Evolutionary conservation across 2,329 filamentous ascomycete genomes (phyloP), one percentile per base, ranked within the genome.

Genomic region (Colletotrichum orchidophilum): DNA sequence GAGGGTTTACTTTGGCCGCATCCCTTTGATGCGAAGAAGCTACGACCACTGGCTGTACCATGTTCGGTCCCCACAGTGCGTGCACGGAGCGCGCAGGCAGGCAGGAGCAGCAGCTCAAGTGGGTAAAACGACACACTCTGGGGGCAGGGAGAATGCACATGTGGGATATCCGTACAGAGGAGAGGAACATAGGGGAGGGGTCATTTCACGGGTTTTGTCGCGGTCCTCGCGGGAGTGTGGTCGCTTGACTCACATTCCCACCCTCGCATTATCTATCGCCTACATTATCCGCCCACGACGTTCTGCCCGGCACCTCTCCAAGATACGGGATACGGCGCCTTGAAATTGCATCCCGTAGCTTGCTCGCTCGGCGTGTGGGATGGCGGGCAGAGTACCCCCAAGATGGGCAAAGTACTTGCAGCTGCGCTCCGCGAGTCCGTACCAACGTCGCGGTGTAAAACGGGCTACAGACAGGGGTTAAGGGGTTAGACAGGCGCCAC

Each of bases 81-180:
- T 70, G 59, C 54, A 71, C 59, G 69, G 65, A 71, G 69, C 46
- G 69, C 53, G 65, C 65, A 55, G 59, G 35, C 46, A 67, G 26
- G 33, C 18, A 46, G n/a, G 39, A 24, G 63, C 63, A 66, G 63
- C 31, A 53, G 26, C 8, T 5, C 21, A 53, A 67, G 68, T 67
- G 63, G 63, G 49, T 49, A 54, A 66, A 18, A 21, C 35, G 29
- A 66, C 57, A 62, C 57, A 62, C 63, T 55, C 63, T 58, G 29
- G 50, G 63, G 39, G 58, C 39, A 52, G 52, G 42, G 21, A 27
- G 29, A 21, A 5, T 60, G 35, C 11, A 27, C 35, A 39, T n/a
- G 24, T 26, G 24, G 26, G 33, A 59, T 7, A 27, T 26, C 15
- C 15, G 18, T 12, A 55, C 3, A 53, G 50, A 53, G 27, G 54